Conservation (phyloP, 2,329 filamentous ascomycete genomes). For the Parastagonospora nodorum region DNA sequence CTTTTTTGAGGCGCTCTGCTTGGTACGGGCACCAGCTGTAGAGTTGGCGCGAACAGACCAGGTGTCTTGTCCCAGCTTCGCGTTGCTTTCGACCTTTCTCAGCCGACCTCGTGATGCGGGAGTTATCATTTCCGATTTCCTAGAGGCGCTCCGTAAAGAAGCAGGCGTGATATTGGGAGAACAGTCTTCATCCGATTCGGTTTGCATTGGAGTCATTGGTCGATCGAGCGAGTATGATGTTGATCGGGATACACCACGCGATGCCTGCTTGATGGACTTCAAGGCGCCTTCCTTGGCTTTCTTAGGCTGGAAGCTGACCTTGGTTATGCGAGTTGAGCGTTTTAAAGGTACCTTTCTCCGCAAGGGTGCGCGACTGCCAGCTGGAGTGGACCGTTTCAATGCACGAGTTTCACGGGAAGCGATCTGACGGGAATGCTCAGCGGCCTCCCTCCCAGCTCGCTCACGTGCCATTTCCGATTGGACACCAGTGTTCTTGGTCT, state of each 20-base stretch:
- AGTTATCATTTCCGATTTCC: constrained; percentile 13
- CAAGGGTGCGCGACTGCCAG: constrained; percentile 15
- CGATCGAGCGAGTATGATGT: constrained; percentile 14
- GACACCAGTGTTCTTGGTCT: constrained; percentile 30
- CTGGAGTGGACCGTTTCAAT: constrained; percentile 28
- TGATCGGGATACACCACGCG: constrained; percentile 10
- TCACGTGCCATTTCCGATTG: constrained; percentile 26
- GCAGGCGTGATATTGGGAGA: constrained; percentile 45
- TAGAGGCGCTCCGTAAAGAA: constrained; percentile 40
- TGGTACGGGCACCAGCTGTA: too few species aligned
- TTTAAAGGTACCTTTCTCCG: constrained; percentile 9
- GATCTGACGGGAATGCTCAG: constrained; percentile 33
- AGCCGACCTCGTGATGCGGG: constrained; percentile 5
- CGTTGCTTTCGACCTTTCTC: not conserved
- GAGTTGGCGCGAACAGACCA: too few species aligned
- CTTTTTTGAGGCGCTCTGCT: too few species aligned
- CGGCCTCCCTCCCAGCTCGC: constrained; percentile 33
- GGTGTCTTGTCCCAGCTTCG: too few species aligned
- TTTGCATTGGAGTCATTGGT: constrained; percentile 22
- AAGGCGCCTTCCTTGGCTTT: constrained; percentile 26
- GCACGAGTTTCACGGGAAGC: constrained; percentile 42
- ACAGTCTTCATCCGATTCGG: constrained; percentile 24
- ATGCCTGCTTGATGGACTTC: constrained; percentile 27
- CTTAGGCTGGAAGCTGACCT: constrained; percentile 30
- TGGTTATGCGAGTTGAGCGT: constrained; percentile 22